Percentiles rank a stretch among this genome's conserved stretches.
Evolutionary conservation across 441 rosid species (phyloP).

Genomic region (Mallotus repandus): DNA sequence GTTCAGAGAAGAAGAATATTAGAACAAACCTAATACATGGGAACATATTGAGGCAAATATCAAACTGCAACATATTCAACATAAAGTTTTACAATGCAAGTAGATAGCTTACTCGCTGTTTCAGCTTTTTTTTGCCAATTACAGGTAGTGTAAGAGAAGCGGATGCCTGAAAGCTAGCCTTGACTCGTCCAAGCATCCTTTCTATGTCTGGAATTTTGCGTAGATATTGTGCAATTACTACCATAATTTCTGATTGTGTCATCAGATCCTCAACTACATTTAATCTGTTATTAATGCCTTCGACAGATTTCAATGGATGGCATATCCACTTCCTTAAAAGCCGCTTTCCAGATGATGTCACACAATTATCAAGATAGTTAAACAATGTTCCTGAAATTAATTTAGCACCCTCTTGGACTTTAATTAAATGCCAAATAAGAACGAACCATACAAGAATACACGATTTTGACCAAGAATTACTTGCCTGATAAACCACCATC

Average conservation of each 20-base stretch:
- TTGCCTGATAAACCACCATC: constrained; percentile 83
- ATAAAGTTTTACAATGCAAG: not conserved
- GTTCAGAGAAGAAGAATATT: not conserved
- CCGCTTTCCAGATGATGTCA: constrained; percentile 81
- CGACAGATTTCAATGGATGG: constrained; percentile 84
- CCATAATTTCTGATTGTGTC: constrained; percentile 50
- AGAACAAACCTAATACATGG: not conserved
- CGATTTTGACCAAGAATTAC: constrained; percentile 21
- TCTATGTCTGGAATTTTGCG: constrained; percentile 84
- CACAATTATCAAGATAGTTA: constrained; percentile 80
- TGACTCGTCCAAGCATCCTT: constrained; percentile 80
- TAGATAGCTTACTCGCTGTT: constrained; percentile 57
- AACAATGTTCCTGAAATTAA: constrained; percentile 77
- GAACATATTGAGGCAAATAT: not conserved
- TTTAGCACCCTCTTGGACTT: not conserved
- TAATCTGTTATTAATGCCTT: constrained; percentile 72
- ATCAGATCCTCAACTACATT: constrained; percentile 63
- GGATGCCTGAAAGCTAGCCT: constrained; percentile 68
- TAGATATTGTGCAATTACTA: constrained; percentile 58
- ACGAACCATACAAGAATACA: not conserved
- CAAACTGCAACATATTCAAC: not conserved
- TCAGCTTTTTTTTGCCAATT: constrained; percentile 71
- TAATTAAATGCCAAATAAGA: constrained; percentile 3
- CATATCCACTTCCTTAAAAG: constrained; percentile 93
- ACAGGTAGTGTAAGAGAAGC: constrained; percentile 59